A percentile compares a stretch with the other conserved stretches of the same genome.
phyloP scores from a whole-genome alignment of 305 asterid species.

The Salvia sclarea region DNA sequence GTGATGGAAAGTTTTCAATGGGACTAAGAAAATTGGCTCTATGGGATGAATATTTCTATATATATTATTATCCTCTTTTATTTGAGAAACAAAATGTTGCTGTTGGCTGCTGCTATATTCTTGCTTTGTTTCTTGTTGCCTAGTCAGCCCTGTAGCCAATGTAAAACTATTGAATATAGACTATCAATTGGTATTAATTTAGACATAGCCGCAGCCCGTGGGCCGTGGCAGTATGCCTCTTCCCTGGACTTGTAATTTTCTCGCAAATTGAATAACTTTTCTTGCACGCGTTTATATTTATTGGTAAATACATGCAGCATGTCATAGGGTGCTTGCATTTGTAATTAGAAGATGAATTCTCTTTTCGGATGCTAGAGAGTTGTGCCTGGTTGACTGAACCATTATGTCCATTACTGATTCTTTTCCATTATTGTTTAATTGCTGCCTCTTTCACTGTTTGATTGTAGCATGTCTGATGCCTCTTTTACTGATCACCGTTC shows the following conservation, averaged over 20 bases:
- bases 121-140: constrained; percentile 20
- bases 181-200: neutral
- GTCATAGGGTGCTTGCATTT: neutral
- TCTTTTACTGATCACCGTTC: neutral
- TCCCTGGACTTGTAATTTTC: neutral
- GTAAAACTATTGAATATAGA: neutral
- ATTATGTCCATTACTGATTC: neutral
- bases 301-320: neutral
- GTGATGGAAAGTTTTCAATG: neutral
- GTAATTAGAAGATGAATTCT: constrained; percentile 2
- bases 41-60: neutral
- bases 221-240: neutral
- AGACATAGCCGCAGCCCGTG: no score
- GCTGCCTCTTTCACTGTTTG: neutral
- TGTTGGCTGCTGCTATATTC: neutral
- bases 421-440: constrained; percentile 5
- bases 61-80: neutral
- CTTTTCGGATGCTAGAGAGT: neutral
- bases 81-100: neutral
- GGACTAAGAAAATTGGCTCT: neutral
- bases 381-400: neutral
- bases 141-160: neutral
- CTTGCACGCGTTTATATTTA: neutral
- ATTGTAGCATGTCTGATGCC: no score
- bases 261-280: neutral